Evolutionary conservation across 1,284 basidiomycete species (phyloP).

Genomic region (Cutaneotrichosporon arboriforme): DNA sequence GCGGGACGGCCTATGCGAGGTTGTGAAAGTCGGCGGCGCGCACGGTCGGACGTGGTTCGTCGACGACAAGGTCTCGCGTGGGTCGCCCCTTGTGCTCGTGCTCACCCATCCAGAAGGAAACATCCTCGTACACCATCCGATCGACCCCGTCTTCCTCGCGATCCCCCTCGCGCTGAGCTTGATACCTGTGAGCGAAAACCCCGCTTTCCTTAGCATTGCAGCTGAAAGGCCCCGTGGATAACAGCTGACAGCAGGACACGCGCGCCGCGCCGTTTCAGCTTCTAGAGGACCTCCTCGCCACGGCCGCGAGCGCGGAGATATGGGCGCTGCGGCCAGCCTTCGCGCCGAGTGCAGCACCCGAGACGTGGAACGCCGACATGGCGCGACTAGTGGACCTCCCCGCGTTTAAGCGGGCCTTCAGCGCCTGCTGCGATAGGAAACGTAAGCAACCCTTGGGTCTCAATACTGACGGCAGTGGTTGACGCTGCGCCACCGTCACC

Average conservation of each 20-base stretch:
- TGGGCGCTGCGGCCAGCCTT: constrained; percentile 32
- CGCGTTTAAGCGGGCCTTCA: constrained; percentile 28
- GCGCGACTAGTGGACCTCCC: constrained; percentile 22
- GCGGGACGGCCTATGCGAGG: constrained; percentile 25
- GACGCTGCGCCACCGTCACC: constrained; percentile 29
- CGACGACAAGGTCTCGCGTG: constrained; percentile 34
- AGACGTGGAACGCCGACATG: constrained; percentile 31
- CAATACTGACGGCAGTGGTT: constrained; percentile 17
- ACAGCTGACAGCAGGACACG: constrained; percentile 2
- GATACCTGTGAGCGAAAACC: constrained; percentile 19
- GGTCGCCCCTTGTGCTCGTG: background rate
- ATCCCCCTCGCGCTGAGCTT: constrained; percentile 35
- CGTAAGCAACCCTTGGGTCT: constrained; percentile 17
- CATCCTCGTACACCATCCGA: constrained; percentile 35
- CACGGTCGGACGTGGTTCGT: constrained; percentile 42
- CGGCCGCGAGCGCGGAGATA: constrained; percentile 11
- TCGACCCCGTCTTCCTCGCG: constrained; percentile 41
- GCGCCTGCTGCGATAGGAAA: constrained; percentile 39
- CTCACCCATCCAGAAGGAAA: constrained; percentile 26
- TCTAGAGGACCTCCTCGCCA: constrained; percentile 34
- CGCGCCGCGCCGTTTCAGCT: constrained; percentile 33
- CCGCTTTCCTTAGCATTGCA: background rate
- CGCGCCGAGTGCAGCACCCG: constrained; percentile 8
- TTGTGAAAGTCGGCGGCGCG: constrained; percentile 30
- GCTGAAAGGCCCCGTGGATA: too few species aligned